Percentiles rank a stretch among this genome's conserved stretches.
Evolutionary conservation across 345 rosid genomes (phyloP).

Genomic region (Salix suchowensis): DNA sequence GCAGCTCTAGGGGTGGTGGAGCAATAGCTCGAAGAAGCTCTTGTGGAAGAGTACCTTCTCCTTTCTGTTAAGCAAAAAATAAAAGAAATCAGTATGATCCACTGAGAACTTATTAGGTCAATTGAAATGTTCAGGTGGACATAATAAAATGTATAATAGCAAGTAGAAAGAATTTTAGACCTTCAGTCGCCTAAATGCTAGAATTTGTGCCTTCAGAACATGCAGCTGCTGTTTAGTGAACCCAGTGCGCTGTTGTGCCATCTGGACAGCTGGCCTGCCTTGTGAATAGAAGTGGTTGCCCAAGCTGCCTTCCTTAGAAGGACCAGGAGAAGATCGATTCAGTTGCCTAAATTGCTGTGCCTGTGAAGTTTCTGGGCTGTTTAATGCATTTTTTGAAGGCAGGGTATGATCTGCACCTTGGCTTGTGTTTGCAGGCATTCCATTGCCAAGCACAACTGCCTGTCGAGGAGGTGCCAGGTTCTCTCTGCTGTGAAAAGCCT

Average conservation of each 20-base stretch:
- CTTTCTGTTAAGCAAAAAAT: constrained; percentile 59
- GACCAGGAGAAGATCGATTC: constrained; percentile 48
- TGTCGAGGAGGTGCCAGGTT: constrained; percentile 56
- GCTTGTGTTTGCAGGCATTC: constrained; percentile 51
- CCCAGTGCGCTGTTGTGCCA: constrained; percentile 49
- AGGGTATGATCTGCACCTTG: constrained; percentile 54
- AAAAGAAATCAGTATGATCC: not conserved
- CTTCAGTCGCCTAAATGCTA: constrained; percentile 95
- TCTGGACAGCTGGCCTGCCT: constrained; percentile 53
- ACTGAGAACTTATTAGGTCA: constrained; percentile 1
- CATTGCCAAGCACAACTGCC: constrained; percentile 51
- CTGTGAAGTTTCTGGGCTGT: constrained; percentile 53
- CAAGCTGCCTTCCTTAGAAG: constrained; percentile 48
- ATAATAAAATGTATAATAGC: not conserved
- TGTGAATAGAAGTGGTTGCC: constrained; percentile 37
- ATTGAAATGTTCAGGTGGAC: not conserved
- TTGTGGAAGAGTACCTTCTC: constrained; percentile 86
- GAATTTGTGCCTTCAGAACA: constrained; percentile 96
- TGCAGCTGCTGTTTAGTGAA: constrained; percentile 94
- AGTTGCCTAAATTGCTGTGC: constrained; percentile 60
- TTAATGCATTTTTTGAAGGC: constrained; percentile 42
- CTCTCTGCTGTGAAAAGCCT: constrained; percentile 59
- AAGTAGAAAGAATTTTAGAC: constrained; percentile 34
- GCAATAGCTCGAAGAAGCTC: constrained; percentile 89
- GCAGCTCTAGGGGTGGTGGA: constrained; percentile 83